phyloP scores from a whole-genome alignment of 1,139 yeast genomes.

The Kurtzmaniella quercitrusa region DNA sequence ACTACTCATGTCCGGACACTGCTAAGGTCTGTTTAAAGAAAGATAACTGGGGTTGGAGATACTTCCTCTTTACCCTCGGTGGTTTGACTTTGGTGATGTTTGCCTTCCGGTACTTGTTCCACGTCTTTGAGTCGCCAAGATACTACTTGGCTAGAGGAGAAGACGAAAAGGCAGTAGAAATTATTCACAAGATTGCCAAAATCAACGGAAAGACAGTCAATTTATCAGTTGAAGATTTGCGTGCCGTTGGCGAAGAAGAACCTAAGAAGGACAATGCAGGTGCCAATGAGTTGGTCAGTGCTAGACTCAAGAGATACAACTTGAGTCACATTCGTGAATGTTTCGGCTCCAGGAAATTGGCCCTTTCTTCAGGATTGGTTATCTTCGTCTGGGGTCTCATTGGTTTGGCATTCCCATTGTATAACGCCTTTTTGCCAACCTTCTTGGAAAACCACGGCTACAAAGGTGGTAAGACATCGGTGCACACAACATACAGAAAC shows the following conservation, averaged over 20 bases:
- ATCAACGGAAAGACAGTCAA: conserved; percentile 23
- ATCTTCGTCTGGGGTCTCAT: conserved; percentile 40
- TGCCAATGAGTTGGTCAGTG: conserved; percentile 17
- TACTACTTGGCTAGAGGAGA: conserved; percentile 37
- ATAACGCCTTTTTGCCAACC: conserved; percentile 41
- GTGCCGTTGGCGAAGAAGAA: conserved; percentile 19
- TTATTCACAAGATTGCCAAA: conserved; percentile 32
- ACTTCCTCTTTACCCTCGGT: conserved; percentile 37
- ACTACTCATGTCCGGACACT: conserved; percentile 29
- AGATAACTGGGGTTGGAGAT: conserved; percentile 44
- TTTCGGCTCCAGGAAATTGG: conserved; percentile 30
- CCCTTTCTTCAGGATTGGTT: conserved; percentile 30
- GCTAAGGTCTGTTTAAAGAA: conserved; percentile 20
- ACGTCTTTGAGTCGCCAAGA: conserved; percentile 37
- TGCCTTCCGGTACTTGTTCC: conserved; percentile 29
- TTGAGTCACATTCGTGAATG: conserved; percentile 31
- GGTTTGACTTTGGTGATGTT: conserved; percentile 38
- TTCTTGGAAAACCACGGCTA: conserved; percentile 32
- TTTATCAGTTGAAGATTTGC: conserved; percentile 29
- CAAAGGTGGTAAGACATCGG: conserved; percentile 29
- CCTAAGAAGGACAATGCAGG: conserved; percentile 18
- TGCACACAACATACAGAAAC: conserved; percentile 34
- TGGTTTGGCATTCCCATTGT: conserved; percentile 43
- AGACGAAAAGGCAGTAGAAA: conserved; percentile 31
- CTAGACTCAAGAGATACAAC: conserved; percentile 24